Conservation (phyloP, 2,329 filamentous ascomycete genomes). For the Alternaria metachromatica region DNA sequence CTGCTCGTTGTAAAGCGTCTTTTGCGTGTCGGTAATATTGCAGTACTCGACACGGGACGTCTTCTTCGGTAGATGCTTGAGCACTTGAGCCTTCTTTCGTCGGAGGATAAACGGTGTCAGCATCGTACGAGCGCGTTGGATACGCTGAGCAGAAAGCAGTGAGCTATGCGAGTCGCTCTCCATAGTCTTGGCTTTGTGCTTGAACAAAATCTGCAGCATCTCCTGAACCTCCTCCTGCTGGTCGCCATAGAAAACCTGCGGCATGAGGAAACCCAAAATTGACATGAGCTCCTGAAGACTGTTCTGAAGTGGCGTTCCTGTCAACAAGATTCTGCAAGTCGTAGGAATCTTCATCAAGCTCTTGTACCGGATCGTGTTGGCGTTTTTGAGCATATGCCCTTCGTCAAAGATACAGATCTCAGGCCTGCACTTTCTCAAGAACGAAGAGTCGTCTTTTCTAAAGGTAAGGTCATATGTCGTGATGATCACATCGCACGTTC, state of each 20-base stretch:
- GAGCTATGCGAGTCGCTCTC: slow-evolving; percentile 75
- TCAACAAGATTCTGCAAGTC: slow-evolving; percentile 84
- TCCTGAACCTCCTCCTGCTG: slow-evolving; percentile 72
- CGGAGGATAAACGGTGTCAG: slow-evolving; percentile 94
- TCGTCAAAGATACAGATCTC: slow-evolving; percentile 84
- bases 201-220: slow-evolving; percentile 85
- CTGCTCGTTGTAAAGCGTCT: slow-evolving; percentile 73
- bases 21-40: slow-evolving; percentile 75
- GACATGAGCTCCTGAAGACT: slow-evolving; percentile 92
- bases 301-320: slow-evolving; percentile 91
- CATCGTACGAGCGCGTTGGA: slow-evolving; percentile 86
- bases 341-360: slow-evolving; percentile 79
- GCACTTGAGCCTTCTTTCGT: slow-evolving; percentile 89
- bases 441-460: slow-evolving; percentile 67
- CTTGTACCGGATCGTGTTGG: slow-evolving; percentile 79
- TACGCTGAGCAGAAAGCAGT: slow-evolving; percentile 84
- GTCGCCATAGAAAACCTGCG: slow-evolving; percentile 73
- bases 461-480: slow-evolving; percentile 73
- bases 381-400: slow-evolving; percentile 91
- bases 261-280: slow-evolving; percentile 92
- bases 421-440: slow-evolving; percentile 65
- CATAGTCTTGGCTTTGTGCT: slow-evolving; percentile 84
- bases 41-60: slow-evolving; percentile 80
- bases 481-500: slow-evolving; percentile 69
- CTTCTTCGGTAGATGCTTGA: slow-evolving; percentile 82